A percentile compares a stretch with the other conserved stretches of the same genome.
Evolutionary conservation across 495 filamentous ascomycete genomes (phyloP).

Genomic region (Penicilliopsis zonata): DNA sequence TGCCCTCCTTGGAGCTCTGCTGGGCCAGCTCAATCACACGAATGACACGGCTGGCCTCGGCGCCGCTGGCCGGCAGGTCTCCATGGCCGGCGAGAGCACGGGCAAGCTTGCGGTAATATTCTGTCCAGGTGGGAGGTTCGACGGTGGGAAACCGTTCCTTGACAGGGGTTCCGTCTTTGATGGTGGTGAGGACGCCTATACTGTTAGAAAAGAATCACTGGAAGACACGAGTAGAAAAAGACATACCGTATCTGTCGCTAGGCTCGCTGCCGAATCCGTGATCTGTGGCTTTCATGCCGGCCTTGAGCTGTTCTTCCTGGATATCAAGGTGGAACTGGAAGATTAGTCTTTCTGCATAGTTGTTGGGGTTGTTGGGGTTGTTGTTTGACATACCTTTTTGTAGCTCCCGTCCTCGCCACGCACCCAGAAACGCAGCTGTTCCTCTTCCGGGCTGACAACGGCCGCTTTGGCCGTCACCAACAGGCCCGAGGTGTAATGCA

Average conservation of each 20-base stretch:
- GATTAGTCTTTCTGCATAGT: slow-evolving; percentile 3
- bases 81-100: slow-evolving; percentile 51
- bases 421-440: slow-evolving; percentile 71
- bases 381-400: slow-evolving; percentile 42
- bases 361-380: too few species aligned
- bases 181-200: slow-evolving; percentile 31
- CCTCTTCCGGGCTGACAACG: slow-evolving; percentile 55
- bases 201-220: slow-evolving; percentile 1
- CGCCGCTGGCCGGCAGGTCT: slow-evolving; percentile 58
- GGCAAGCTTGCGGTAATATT: slow-evolving; percentile 61
- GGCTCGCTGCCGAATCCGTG: slow-evolving; percentile 55
- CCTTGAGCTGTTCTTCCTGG: slow-evolving; percentile 72
- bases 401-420: slow-evolving; percentile 71
- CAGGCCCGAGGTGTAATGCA: slow-evolving; percentile 49
- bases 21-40: slow-evolving; percentile 60
- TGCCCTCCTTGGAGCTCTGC: slow-evolving; percentile 53
- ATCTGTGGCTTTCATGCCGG: slow-evolving; percentile 53
- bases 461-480: slow-evolving; percentile 57
- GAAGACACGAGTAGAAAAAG: not conserved
- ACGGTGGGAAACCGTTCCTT: slow-evolving; percentile 44
- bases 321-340: slow-evolving; percentile 53
- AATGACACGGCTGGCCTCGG: slow-evolving; percentile 59
- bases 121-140: slow-evolving; percentile 56
- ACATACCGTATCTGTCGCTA: slow-evolving; percentile 34
- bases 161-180: slow-evolving; percentile 27